Base-by-base conservation (phyloP, 1,284 basidiomycete species). In the Taiwanofungus camphoratus region DNA sequence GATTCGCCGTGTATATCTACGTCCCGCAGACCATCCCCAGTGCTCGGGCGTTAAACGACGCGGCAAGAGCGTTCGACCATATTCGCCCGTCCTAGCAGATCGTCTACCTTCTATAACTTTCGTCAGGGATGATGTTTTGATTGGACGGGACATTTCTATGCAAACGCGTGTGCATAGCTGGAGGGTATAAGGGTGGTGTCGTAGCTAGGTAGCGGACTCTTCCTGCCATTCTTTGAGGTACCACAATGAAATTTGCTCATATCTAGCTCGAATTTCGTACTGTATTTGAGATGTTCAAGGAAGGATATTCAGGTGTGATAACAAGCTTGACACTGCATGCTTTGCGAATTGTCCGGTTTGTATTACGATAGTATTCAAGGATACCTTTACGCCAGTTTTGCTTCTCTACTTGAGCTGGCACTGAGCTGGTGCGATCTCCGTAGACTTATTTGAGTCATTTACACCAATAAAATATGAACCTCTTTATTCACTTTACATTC, bases 401-500 rank as follows among this genome's bases (percentile, higher is more conserved):
- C 26, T 29, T 29, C 26, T 29, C 26, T n/a, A 29, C 26, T 13
- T 7, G 26, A 7, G 26, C 8, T 8, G 26, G 26, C 7, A 27
- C 13, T 13, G 26, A 13, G 26, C 26, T 27, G 8, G 13, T 13
- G 13, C 26, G 26, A 27, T 8, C 8, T 27, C 26, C 26, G 13
- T 27, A n/a, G n/a, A n/a, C n/a, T 35, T 35, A 35, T 8, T 11
- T 35, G 33, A 35, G 16, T 35, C 16, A 9, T 9, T 37, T 20
- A 36, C 35, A 16, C 21, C 35, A n/a, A 20, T 36, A 9, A 23
- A 23, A 36, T 36, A 31, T 30, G 15, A 23, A 24, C 12, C 27
- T 34, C 12, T 27, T 18, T 23, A 41, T 48, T 45, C 43, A 41
- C 40, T 49, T 39, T 49, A 49, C 47, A 49, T 49, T 49, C 47